Base-by-base conservation (phyloP, 257 asterid species). In the Gentiana straminea region DNA sequence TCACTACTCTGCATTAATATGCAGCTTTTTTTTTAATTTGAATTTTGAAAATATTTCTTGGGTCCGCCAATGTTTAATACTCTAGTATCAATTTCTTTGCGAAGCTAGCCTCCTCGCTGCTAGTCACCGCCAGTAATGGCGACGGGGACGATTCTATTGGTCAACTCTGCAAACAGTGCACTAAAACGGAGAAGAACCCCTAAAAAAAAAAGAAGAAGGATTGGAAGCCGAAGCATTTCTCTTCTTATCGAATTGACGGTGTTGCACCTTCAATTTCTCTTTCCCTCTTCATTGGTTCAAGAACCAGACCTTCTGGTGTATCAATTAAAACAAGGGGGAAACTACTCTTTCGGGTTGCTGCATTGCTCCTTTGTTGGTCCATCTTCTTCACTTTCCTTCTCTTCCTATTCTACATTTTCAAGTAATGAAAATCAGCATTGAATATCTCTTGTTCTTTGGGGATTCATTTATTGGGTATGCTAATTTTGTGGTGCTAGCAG, bases 191-290 rank as follows among this genome's bases (percentile, higher is more conserved):
- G 24, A 24, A 24, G 24, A 24, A 24, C 24, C 24, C 24, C 24
- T 24, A 24, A 24, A 24, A 24, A 24, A 24, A 24, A 24, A 1
- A 24, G 24, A 24, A 24, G 24, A 24, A 24, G 24, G 24, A 24
- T 24, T 24, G 24, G 24, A 24, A 24, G 24, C 24, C 24, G 24
- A 24, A 24, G 24, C 24, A 24, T 24, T 24, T 24, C 24, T 61
- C 41, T 57, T 24, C 24, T 24, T 46, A 70, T 46, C 5, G 58
- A 54, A 50, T 54, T 34, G 60, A 59, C 60, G 37, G 54, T 6
- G 4, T 24, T 41, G 53, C 56, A 8, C 84, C 93, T 37, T 76
- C 86, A 34, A 88, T 93, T 72, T 88, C 96, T 5, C 79, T 83
- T 13, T 70, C 83, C 32, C 73, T 78, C 33, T 64, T 64, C 35